Evolutionary conservation across 2,329 filamentous ascomycete species (phyloP), one percentile per base, ranked within the genome.

Genomic region (Fusarium globosum): DNA sequence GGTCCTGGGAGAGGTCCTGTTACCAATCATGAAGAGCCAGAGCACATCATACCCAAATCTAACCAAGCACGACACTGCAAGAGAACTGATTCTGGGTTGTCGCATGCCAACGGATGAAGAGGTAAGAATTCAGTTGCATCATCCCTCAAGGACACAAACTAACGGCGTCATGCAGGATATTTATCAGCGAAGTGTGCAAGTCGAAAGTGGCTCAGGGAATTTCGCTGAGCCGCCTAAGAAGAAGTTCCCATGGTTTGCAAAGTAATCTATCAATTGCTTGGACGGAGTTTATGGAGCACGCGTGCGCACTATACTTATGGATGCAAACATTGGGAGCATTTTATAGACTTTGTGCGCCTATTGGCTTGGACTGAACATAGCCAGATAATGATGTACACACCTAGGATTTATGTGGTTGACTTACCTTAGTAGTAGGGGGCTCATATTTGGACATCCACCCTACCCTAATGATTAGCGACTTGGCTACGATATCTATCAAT

Each of bases 1-100:
- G 82, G 92, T 99, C 38, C 91, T 98, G 83, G 95, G 95, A 12
- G 96, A 98, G 76, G 93, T 98, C 10, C 88, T 98, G 60, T 86
- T 98, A 68, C 93, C 94, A 5, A 91, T 99, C 61, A 97, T 98
- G 88, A 93, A 92, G 83, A 97, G 96, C 78, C 95, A 98, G 82
- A 93, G 93, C 61, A 91, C 91, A 55, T 91, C 94, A 10, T 98
- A 98, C 77, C 89, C 90, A 33, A 92, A 91, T 70, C 85, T 96
- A 70, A 85, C 86, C 39, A 91, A 88, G 77, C 91, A 93, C 77
- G 92, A 96, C 67, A 87, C 89, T 60, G 89, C 93, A 9, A 88
- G 91, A 77, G 91, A 93, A 76, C 82, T 97, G 77, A 90, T 98
- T 63, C 83, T 98, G 72, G 94, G 97, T 78, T 93, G 93, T 75